Conservation (phyloP, 257 asterid genomes). For the Gentiana dahurica region DNA sequence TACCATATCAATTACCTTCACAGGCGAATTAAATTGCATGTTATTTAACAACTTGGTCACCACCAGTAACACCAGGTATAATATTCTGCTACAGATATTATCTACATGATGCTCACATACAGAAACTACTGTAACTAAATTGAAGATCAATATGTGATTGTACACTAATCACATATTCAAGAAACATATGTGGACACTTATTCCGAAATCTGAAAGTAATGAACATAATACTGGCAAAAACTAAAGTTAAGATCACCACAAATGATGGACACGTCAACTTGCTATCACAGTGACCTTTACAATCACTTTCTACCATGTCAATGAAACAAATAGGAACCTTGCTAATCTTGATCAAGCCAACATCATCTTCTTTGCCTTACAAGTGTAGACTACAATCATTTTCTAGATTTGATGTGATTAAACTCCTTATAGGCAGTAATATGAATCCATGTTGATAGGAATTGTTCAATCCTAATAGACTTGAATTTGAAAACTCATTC, state of each 20-base stretch:
- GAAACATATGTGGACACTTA: too few species aligned
- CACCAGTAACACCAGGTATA: not conserved
- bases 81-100: not conserved
- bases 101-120: not conserved
- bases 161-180: too few species aligned
- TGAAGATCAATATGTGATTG: too few species aligned
- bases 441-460: too few species aligned
- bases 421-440: too few species aligned
- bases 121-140: not conserved
- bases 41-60: not conserved
- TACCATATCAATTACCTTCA: constrained; percentile 89
- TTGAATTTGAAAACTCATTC: too few species aligned
- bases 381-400: too few species aligned
- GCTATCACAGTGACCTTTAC: not conserved
- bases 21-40: constrained; percentile 3
- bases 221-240: not conserved
- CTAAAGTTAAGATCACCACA: not conserved
- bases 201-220: not conserved
- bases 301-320: not conserved
- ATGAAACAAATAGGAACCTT: too few species aligned
- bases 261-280: not conserved
- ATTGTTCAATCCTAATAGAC: too few species aligned
- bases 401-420: too few species aligned
- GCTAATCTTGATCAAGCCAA: not conserved
- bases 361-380: too few species aligned